These are phyloP conservation scores for Ploettnerulaceae sp. DNA, from an alignment of 2,329 filamentous ascomycete species.

Conservation along the genomic window DNA sequence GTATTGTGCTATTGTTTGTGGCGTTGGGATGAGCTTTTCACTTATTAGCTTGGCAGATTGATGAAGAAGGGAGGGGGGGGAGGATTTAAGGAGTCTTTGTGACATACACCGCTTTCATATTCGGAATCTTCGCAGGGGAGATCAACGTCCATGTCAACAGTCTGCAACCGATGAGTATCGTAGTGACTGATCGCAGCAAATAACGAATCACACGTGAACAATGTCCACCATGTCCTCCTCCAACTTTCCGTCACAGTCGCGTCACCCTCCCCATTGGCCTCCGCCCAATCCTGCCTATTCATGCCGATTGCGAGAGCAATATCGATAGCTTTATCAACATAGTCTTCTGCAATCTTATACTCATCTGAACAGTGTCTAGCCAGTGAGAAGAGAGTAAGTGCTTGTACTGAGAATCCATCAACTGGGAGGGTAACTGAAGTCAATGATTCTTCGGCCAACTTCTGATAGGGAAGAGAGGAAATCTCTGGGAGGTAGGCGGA, in stretches of 20 bases:
- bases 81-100: background rate
- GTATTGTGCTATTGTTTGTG: slow-evolving; percentile 53
- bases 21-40: slow-evolving; percentile 36
- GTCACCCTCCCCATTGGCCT: slow-evolving; percentile 43
- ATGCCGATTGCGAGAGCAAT: slow-evolving; percentile 56
- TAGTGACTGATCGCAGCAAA: slow-evolving; percentile 27
- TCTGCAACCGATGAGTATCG: slow-evolving; percentile 38
- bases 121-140: slow-evolving; percentile 62
- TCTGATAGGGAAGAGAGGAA: background rate
- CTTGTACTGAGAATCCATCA: slow-evolving; percentile 33
- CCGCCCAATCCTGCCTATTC: slow-evolving; percentile 49
- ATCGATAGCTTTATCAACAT: slow-evolving; percentile 45
- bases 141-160: slow-evolving; percentile 48
- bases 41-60: background rate
- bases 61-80: background rate
- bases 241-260: slow-evolving; percentile 51
- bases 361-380: slow-evolving; percentile 34
- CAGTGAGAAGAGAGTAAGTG: slow-evolving; percentile 35
- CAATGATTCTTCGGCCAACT: slow-evolving; percentile 7
- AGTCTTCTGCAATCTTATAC: slow-evolving; percentile 22
- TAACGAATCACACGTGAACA: slow-evolving; percentile 57
- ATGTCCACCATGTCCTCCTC: slow-evolving; percentile 68
- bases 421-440: slow-evolving; percentile 6
- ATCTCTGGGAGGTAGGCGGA: slow-evolving; percentile 19
- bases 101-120: slow-evolving; percentile 41